These are phyloP conservation scores for cucumber (Cucumis sativus) DNA, from an alignment of 306 rosid genomes.

Conservation along the genomic window DNA sequence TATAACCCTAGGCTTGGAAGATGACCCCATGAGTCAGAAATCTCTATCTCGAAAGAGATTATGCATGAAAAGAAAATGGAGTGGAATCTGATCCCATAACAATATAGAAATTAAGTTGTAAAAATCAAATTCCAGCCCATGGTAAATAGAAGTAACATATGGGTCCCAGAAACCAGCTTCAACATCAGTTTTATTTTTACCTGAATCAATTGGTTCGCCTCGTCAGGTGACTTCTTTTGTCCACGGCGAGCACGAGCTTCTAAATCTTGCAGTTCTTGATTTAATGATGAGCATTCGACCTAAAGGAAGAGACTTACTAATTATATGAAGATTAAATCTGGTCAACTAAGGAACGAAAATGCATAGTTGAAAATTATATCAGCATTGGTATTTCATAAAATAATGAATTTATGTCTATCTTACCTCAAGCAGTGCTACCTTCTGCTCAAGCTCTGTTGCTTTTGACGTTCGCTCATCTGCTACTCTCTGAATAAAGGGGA, in stretches of 20 bases:
- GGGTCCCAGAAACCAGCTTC: background rate
- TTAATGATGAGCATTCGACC: slow-evolving; percentile 93
- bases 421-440: slow-evolving; percentile 96
- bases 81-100: background rate
- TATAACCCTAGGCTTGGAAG: background rate
- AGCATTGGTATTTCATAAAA: background rate
- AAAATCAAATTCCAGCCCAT: background rate
- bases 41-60: background rate
- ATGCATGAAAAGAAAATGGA: background rate
- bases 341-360: slow-evolving; percentile 7
- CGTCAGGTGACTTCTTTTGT: slow-evolving; percentile 82
- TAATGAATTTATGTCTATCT: background rate
- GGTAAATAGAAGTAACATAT: background rate
- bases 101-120: background rate
- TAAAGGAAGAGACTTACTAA: slow-evolving; percentile 17
- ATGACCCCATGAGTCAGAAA: background rate
- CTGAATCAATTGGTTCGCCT: slow-evolving; percentile 88
- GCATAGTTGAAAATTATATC: background rate
- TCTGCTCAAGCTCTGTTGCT: slow-evolving; percentile 93
- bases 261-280: slow-evolving; percentile 96
- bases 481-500: slow-evolving; percentile 37
- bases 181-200: slow-evolving; percentile 17
- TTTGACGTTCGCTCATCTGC: slow-evolving; percentile 89
- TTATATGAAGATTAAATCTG: slow-evolving; percentile 8
- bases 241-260: slow-evolving; percentile 80